phyloP scores from a whole-genome alignment of 108 stramenopile genomes.

The Pelagomonas calceolata region DNA sequence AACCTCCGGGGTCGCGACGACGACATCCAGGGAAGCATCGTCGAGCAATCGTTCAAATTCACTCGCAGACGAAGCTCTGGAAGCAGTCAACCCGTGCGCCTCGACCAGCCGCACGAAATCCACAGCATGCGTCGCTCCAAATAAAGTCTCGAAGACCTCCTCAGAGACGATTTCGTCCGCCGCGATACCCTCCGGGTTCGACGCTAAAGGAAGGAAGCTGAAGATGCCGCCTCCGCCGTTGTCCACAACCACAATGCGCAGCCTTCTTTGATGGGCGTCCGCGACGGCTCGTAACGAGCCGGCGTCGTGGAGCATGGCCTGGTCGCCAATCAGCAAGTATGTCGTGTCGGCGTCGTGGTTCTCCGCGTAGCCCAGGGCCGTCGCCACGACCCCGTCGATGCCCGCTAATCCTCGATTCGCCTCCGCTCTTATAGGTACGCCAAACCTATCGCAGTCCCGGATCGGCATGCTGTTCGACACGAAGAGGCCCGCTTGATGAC shows the following conservation, averaged over 20 bases:
- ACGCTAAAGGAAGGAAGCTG: constrained; percentile 83
- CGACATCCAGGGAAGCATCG: neutral
- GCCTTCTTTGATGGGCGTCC: neutral
- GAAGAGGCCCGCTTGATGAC: constrained; percentile 43
- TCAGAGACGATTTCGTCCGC: constrained; percentile 1
- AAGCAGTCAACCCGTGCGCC: constrained; percentile 52
- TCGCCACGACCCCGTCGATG: constrained; percentile 78
- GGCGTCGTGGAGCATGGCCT: constrained; percentile 74
- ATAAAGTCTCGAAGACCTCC: constrained; percentile 75
- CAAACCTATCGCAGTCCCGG: constrained; percentile 72
- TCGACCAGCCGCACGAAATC: constrained; percentile 47
- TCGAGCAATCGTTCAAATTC: too few species aligned
- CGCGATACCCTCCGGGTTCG: constrained; percentile 33
- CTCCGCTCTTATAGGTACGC: neutral
- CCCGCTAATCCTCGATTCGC: constrained; percentile 84
- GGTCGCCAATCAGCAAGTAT: constrained; percentile 71
- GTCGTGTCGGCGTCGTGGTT: constrained; percentile 37
- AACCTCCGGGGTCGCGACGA: neutral
- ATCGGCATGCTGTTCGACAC: constrained; percentile 87
- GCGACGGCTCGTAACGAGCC: constrained; percentile 62
- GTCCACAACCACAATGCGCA: constrained; percentile 53
- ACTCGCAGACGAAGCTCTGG: neutral
- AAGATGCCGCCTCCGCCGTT: constrained; percentile 89
- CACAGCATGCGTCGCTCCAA: constrained; percentile 70
- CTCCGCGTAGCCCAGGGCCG: constrained; percentile 71